Percentiles rank a stretch among this genome's conserved stretches.
Conservation (phyloP, 805 yeast species). For the Yarrowia divulgata region DNA sequence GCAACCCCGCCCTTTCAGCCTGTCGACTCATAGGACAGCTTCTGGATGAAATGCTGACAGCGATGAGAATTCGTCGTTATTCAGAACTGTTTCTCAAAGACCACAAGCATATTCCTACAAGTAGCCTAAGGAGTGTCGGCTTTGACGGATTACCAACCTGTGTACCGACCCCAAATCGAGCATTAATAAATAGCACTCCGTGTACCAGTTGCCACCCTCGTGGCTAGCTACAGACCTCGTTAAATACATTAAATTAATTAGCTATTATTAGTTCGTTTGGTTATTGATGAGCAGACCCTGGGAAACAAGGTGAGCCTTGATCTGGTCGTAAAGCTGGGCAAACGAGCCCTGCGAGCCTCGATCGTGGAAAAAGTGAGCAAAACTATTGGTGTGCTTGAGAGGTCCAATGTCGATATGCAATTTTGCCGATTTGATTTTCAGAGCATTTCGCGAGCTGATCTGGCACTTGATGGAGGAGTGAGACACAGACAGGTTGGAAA, state of each 20-base stretch:
- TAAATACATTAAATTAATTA: slow-evolving; percentile 24
- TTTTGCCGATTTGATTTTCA: slow-evolving; percentile 49
- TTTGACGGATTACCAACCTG: no score
- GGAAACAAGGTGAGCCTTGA: slow-evolving; percentile 41
- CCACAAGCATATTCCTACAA: no score
- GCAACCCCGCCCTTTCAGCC: no score
- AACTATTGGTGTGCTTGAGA: slow-evolving; percentile 14
- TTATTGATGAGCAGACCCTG: slow-evolving; percentile 29
- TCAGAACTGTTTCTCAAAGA: no score
- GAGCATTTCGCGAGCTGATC: slow-evolving; percentile 50
- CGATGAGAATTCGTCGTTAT: no score
- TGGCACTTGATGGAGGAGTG: slow-evolving; percentile 48
- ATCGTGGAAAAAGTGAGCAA: slow-evolving; percentile 43
- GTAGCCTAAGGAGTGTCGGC: no score
- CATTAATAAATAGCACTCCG: no score
- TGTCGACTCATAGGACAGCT: no score
- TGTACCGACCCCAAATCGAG: no score
- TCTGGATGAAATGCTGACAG: no score
- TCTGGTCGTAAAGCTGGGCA: slow-evolving; percentile 42
- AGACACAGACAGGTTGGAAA: slow-evolving; percentile 46
- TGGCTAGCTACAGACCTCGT: no score
- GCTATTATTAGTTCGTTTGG: slow-evolving; percentile 15
- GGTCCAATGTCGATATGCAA: slow-evolving; percentile 45
- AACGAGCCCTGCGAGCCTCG: slow-evolving; percentile 42
- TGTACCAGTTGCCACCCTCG: no score